Evolutionary conservation across 2,329 filamentous ascomycete species (phyloP).

Genomic region (Calcarisporium arbuscula): DNA sequence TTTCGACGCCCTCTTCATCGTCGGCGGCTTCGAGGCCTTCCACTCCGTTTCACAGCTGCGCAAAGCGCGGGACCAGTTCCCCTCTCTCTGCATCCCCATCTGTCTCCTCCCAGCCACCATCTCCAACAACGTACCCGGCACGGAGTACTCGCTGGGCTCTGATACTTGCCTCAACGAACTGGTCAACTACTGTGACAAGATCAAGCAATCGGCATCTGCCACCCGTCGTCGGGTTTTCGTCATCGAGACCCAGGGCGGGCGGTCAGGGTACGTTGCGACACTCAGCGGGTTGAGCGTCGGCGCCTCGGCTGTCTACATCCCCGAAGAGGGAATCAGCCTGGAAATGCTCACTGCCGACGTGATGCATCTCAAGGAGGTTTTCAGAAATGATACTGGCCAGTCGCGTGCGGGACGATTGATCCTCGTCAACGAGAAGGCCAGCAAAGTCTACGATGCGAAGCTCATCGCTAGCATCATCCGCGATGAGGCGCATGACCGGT

Average conservation of each 20-base stretch:
- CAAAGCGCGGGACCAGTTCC: conserved; percentile 69
- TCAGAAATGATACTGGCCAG: conserved; percentile 78
- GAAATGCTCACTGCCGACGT: conserved; percentile 92
- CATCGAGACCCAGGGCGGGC: conserved; percentile 93
- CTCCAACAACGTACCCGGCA: conserved; percentile 96
- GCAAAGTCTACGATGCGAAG: conserved; percentile 83
- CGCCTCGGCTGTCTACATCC: conserved; percentile 89
- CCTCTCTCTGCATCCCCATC: conserved; percentile 88
- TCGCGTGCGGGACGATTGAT: conserved; percentile 89
- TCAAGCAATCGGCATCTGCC: conserved; percentile 92
- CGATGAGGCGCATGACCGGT: conserved; percentile 84
- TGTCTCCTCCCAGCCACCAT: conserved; percentile 91
- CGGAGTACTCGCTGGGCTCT: conserved; percentile 92
- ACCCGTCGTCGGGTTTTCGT: conserved; percentile 93
- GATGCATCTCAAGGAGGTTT: conserved; percentile 78
- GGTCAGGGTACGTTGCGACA: conserved; percentile 89
- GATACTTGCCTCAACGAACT: conserved; percentile 96
- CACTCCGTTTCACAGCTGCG: conserved; percentile 84
- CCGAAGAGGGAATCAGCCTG: conserved; percentile 90
- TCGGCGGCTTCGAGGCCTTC: conserved; percentile 96
- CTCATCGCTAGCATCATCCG: conserved; percentile 94
- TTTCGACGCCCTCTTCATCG: conserved; percentile 85
- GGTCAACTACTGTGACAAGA: conserved; percentile 92
- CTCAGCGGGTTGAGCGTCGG: conserved; percentile 88
- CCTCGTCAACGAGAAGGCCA: conserved; percentile 93